Evolutionary conservation across 352 stramenopile genomes (phyloP).

Genomic region (Phytophthora sansomeana): DNA sequence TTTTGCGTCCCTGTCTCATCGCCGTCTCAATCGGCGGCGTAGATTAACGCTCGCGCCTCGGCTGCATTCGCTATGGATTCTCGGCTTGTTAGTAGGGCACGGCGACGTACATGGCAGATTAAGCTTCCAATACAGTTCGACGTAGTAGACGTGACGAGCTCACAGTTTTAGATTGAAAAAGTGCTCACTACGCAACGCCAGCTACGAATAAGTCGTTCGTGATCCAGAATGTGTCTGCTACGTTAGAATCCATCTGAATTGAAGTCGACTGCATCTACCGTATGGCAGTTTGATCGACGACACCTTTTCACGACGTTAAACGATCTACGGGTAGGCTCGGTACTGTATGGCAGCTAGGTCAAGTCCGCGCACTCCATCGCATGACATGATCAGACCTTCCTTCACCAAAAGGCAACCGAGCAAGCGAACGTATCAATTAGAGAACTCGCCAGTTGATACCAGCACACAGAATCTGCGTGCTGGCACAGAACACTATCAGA

Average conservation of each 20-base stretch:
- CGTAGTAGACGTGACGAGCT: not conserved
- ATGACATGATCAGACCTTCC: not conserved
- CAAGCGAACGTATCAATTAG: too few relatives aligned
- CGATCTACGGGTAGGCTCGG: not conserved
- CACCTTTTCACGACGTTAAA: slow-evolving; percentile 10
- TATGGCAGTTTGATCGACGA: too few relatives aligned
- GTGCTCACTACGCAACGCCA: too few relatives aligned
- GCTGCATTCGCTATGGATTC: slow-evolving; percentile 18
- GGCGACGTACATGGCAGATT: slow-evolving; percentile 11
- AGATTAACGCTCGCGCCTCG: slow-evolving; percentile 25
- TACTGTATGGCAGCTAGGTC: not conserved
- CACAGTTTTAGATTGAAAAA: too few relatives aligned
- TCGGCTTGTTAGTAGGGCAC: slow-evolving; percentile 13
- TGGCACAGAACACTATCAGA: too few relatives aligned
- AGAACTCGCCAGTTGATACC: too few relatives aligned
- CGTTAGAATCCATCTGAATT: slow-evolving; percentile 1
- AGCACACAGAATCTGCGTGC: too few relatives aligned
- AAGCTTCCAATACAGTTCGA: not conserved
- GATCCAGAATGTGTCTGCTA: slow-evolving; percentile 16
- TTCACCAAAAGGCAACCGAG: too few relatives aligned
- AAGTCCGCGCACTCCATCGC: too few relatives aligned
- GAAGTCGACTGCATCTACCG: slow-evolving; percentile 1
- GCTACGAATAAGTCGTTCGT: too few relatives aligned
- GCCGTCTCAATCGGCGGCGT: too few relatives aligned
- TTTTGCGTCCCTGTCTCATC: slow-evolving; percentile 27